phyloP scores from a whole-genome alignment of 2,329 filamentous ascomycete genomes.

The Aspergillus glaucus region DNA sequence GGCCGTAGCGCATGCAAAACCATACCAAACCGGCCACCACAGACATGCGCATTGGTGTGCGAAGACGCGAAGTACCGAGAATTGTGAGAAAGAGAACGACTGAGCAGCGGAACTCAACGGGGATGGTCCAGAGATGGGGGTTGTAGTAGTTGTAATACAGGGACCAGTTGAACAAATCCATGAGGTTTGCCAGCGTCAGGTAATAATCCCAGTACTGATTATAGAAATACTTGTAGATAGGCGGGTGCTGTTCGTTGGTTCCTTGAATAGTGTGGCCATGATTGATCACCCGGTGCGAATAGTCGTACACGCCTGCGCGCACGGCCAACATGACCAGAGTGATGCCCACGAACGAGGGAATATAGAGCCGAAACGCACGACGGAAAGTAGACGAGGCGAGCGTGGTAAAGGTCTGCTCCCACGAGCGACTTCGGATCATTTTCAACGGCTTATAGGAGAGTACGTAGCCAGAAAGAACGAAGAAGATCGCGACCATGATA shows the following conservation, averaged over 20 bases:
- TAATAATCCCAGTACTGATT: conserved; percentile 35
- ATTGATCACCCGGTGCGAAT: conserved; percentile 29
- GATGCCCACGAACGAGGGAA: conserved; percentile 37
- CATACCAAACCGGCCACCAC: conserved; percentile 28
- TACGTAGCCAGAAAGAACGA: conserved; percentile 45
- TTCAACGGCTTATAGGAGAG: conserved; percentile 39
- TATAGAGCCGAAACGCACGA: conserved; percentile 37
- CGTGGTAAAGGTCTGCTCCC: conserved; percentile 34
- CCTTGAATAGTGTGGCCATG: conserved; percentile 34
- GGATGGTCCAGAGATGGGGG: conserved; percentile 43
- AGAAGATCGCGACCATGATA: conserved; percentile 45
- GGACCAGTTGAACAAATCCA: conserved; percentile 34
- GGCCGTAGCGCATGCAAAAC: conserved; percentile 37
- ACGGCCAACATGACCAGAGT: conserved; percentile 37
- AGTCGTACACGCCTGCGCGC: conserved; percentile 36
- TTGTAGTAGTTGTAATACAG: conserved; percentile 41
- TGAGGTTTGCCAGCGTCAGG: conserved; percentile 25
- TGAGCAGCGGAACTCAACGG: conserved; percentile 41
- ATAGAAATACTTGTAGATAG: conserved; percentile 24
- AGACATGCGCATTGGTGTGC: conserved; percentile 26
- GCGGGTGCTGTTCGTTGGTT: conserved; percentile 40
- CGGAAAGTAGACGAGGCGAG: conserved; percentile 41
- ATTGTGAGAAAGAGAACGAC: conserved; percentile 39
- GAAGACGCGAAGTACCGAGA: conserved; percentile 34
- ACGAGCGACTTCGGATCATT: conserved; percentile 31